These are phyloP conservation scores for Talaromyces rugulosus DNA, from an alignment of 2,329 filamentous ascomycete species.

Conservation along the genomic window DNA sequence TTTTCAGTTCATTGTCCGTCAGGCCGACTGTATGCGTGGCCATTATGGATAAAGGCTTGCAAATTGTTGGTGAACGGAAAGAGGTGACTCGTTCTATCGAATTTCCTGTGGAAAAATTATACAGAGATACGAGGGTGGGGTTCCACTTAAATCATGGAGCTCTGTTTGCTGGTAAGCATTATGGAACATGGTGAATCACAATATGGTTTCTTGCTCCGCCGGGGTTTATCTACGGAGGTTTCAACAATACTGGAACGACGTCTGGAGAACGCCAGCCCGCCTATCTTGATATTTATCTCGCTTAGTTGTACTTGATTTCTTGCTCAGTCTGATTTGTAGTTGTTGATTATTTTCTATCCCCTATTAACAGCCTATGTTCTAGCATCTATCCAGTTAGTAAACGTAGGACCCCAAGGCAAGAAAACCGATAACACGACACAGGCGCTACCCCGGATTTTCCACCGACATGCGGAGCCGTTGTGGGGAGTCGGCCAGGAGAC, in stretches of 20 bases:
- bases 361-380: neutral
- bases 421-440: no score
- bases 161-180: neutral
- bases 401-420: neutral
- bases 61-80: neutral
- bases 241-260: neutral
- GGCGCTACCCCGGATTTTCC: neutral
- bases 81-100: neutral
- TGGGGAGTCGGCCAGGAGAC: no score
- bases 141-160: neutral
- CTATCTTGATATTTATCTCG: no score
- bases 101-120: neutral
- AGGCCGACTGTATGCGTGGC: slow-evolving; percentile 1
- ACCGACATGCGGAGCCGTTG: neutral
- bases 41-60: neutral
- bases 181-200: neutral
- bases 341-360: neutral
- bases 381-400: neutral
- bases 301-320: no score
- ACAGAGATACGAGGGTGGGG: neutral
- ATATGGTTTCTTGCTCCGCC: neutral
- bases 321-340: no score
- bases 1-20: slow-evolving; percentile 8
- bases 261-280: neutral
- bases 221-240: neutral